Base-by-base conservation (phyloP, 352 stramenopile genomes). In the Hyaloperonospora brassicae region DNA sequence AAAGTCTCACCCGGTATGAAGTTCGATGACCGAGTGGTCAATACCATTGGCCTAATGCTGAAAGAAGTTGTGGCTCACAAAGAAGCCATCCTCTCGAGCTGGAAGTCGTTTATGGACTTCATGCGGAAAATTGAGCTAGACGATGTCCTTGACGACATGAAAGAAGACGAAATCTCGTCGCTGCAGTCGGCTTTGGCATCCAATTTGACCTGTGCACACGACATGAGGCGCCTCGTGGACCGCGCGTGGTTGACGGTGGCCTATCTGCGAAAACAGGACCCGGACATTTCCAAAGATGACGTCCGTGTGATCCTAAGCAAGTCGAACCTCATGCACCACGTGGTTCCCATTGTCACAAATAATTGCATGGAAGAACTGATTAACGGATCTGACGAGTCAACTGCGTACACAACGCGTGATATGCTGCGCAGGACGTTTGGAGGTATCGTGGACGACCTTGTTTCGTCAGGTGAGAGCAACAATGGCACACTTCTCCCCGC, bases 401-500 rank as follows among this genome's bases (percentile, higher is more conserved):
- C 58, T 23, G 57, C 55, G 6, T 74, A 61, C 39, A 27, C 52
- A 1, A 68, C 55, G 34, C 70, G 75, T 14, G 64, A 79, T 39
- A 55, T 56, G 10, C 68, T 80, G n/a, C 63, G 70, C 42, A 77
- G 72, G 40, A 68, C 62, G 1, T 47, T 80, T 8, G 61, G 73
- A 2, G 64, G 65, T 10, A 72, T 83, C 34, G 51, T 83, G 1
- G 73, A 83, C 47, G 62, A 69, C 30, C 53, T 83, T 24, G 68
- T 78, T 14, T 59, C 49, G 47, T 67, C 72, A 22, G 62, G 61
- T 2, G 65, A 55, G 6, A 59, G 55, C 21, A 43, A 50, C 14
- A 64, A 60, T 11, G 72, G 64, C 9, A 73, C 64, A 1, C 58
- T 61, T 13, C 52, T 79, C 10, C 57, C 59, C 2, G 46, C 59